A percentile compares a stretch with the other conserved stretches of the same genome.
phyloP scores from a whole-genome alignment of 2,329 filamentous ascomycete species.

The Hypoxylon sp. region DNA sequence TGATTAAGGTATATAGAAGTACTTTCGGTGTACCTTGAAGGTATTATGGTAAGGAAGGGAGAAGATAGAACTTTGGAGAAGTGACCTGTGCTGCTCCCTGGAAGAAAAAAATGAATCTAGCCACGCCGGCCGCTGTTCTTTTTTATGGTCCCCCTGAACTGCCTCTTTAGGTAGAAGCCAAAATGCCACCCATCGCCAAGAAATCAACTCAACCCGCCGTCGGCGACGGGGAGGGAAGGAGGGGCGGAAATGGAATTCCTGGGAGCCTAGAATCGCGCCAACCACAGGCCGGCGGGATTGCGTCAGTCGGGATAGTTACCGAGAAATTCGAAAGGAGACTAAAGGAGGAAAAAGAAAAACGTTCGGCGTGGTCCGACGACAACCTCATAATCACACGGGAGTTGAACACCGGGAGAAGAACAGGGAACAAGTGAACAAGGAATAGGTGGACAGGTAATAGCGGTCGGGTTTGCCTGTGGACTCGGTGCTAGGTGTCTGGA shows the following conservation, averaged over 20 bases:
- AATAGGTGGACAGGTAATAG: constrained; percentile 5
- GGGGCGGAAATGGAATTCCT: constrained; percentile 20
- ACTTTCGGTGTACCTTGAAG: background rate
- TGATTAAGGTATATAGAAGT: constrained; percentile 5
- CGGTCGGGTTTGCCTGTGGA: constrained; percentile 10
- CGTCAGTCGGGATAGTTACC: constrained; percentile 36
- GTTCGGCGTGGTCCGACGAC: constrained; percentile 40
- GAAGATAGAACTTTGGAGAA: constrained; percentile 7
- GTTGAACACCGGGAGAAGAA: constrained; percentile 8
- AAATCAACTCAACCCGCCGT: constrained; percentile 19
- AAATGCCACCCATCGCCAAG: constrained; percentile 33
- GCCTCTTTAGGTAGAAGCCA: constrained; percentile 36
- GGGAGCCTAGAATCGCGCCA: constrained; percentile 14
- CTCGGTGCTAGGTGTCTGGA: background rate
- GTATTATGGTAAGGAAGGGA: background rate
- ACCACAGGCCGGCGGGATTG: constrained; percentile 38
- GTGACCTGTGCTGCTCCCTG: constrained; percentile 13
- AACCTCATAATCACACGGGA: constrained; percentile 34
- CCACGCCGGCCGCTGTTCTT: constrained; percentile 24
- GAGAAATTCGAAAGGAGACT: constrained; percentile 13
- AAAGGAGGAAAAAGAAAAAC: constrained; percentile 16
- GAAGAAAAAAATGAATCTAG: constrained; percentile 16
- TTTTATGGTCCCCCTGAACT: constrained; percentile 35
- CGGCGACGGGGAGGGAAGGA: constrained; percentile 36
- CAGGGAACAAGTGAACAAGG: background rate